Evolutionary conservation across 352 stramenopile species (phyloP), one percentile per base, ranked within the genome.

Genomic region (Pythium scleroteichum): DNA sequence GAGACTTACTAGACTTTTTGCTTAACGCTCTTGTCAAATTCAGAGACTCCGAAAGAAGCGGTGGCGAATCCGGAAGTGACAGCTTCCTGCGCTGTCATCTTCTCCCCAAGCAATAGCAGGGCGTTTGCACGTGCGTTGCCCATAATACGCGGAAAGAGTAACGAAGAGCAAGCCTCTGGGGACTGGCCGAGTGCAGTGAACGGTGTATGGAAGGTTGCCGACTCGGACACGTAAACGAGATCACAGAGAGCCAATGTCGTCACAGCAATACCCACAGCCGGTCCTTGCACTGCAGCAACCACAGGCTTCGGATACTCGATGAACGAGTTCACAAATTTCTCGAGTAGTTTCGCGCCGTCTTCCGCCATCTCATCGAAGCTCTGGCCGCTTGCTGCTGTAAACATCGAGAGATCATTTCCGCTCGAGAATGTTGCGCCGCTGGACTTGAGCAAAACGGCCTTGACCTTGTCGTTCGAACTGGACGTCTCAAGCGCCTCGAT

Each of bases 141-240:
- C 87, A 98, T 92, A 41, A 93, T 91, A 5, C 69, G 68, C 1
- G 88, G 76, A 68, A 97, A 95, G 0, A 93, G 74, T 27, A 90
- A 56, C 16, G 88, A 97, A 56, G 85, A 96, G 60, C 88, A 96
- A n/a, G 90, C 85, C 62, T 98, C 93, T 0, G 93, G 93, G 3
- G 89, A 85, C 57, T 97, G 85, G 0, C 90, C 93, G 10, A 98
- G 70, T 27, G 84, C 73, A 42, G 88, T 96, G 75, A 98, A 98
- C 17, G 91, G 94, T 32, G 91, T 97, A 72, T 95, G 91, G 72
- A 98, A 94, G 22, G 86, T 97, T 16, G 87, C 82, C 2, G 67
- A 81, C 41, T 92, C 76, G n/a, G 82, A 88, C 46, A 88, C 82
- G 68, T 97, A 97, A 35, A 97, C 86, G 5, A 97, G 56, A 64